These are phyloP conservation scores for Xenosphaeropsis pyriputrescens DNA, from an alignment of 2,329 filamentous ascomycete genomes.

Conservation along the genomic window DNA sequence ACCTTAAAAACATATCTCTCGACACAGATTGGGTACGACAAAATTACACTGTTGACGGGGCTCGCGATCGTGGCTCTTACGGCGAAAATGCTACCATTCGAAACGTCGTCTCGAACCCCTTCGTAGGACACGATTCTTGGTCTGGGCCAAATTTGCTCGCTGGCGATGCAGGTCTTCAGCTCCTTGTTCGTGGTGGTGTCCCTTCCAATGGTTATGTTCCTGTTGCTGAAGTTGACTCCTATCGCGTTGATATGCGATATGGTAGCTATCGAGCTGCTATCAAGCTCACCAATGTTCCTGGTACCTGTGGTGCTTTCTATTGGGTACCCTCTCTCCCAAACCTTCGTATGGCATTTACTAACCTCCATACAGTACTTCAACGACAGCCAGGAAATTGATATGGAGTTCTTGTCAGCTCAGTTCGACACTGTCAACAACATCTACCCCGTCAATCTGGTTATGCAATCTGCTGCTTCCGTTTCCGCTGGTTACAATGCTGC, in stretches of 20 bases:
- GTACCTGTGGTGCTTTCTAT: conserved; percentile 69
- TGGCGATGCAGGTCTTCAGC: conserved; percentile 34
- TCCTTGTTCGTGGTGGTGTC: conserved; percentile 34
- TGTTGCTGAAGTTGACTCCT: conserved; percentile 48
- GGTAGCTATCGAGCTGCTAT: conserved; percentile 57
- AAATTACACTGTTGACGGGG: conserved; percentile 47
- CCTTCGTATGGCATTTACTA: not conserved
- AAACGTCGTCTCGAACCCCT: conserved; percentile 41
- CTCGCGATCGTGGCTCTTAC: conserved; percentile 43
- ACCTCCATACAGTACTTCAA: conserved; percentile 47
- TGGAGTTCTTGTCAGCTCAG: conserved; percentile 61
- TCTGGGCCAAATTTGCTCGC: conserved; percentile 27
- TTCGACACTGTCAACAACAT: conserved; percentile 34
- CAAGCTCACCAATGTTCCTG: conserved; percentile 41
- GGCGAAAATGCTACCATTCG: conserved; percentile 44
- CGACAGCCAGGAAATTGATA: conserved; percentile 67
- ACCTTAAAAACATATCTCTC: conserved; percentile 29
- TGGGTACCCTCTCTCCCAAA: conserved; percentile 35
- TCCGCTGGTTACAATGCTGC: conserved; percentile 46
- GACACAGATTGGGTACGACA: conserved; percentile 52
- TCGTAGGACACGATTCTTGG: conserved; percentile 25
- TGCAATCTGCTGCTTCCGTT: conserved; percentile 50
- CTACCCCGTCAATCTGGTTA: conserved; percentile 57
- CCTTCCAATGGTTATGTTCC: conserved; percentile 35
- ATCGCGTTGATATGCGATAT: conserved; percentile 46